phyloP scores from a whole-genome alignment of 148 eudicot genomes.

The Silene latifolia region DNA sequence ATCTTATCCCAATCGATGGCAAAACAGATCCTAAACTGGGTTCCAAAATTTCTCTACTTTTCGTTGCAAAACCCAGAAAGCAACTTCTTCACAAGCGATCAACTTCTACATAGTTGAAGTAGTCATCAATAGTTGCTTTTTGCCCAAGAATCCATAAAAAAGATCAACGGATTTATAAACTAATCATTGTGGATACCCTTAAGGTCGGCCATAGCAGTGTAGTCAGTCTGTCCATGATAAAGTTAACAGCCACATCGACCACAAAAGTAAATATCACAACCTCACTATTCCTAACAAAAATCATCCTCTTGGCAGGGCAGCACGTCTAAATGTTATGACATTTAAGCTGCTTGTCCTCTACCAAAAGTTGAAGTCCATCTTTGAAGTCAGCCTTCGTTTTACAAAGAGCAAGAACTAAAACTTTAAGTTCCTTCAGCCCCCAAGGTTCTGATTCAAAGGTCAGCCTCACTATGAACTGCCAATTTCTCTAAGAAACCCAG shows the following conservation, averaged over 20 bases:
- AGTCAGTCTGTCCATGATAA: neutral
- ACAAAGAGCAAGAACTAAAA: neutral
- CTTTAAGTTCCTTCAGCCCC: neutral
- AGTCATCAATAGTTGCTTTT: neutral
- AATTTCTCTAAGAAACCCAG: no score
- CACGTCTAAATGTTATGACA: neutral
- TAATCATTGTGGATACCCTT: neutral
- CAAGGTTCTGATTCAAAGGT: constrained; percentile 1
- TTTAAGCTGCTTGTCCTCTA: neutral
- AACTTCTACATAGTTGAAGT: neutral
- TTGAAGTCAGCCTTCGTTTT: neutral
- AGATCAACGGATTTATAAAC: neutral
- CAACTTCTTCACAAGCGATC: neutral
- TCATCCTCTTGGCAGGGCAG: neutral
- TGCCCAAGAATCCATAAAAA: neutral
- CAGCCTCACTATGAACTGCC: no score
- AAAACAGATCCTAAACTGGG: neutral
- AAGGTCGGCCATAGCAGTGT: neutral
- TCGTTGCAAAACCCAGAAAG: neutral
- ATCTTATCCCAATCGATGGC: neutral
- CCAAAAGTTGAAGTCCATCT: neutral
- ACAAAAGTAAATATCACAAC: neutral
- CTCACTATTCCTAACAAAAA: neutral
- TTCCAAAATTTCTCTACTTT: neutral
- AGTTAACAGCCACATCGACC: constrained; percentile 3